Conservation (phyloP, 2,329 filamentous ascomycete species). For the Sclerotinia sclerotiorum region DNA sequence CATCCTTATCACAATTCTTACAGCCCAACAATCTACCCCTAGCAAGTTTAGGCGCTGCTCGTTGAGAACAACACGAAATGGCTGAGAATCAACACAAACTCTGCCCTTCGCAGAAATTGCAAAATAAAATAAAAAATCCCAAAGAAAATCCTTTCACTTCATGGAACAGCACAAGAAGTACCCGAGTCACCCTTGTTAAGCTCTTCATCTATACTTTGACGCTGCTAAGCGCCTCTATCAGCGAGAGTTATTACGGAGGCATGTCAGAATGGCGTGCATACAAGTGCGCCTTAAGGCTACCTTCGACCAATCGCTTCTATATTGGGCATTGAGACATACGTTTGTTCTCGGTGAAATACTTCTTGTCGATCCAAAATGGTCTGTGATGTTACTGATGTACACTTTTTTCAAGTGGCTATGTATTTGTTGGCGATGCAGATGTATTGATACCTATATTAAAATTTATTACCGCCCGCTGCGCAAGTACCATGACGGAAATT, state of each 20-base stretch:
- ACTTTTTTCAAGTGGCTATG: background rate
- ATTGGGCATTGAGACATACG: slow-evolving; percentile 11
- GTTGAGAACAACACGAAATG: background rate
- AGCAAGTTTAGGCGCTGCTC: slow-evolving; percentile 11
- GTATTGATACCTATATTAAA: slow-evolving; percentile 6
- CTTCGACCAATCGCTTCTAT: slow-evolving; percentile 12
- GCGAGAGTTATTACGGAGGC: background rate
- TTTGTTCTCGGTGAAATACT: background rate
- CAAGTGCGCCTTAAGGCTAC: background rate
- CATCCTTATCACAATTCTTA: background rate
- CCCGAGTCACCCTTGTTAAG: slow-evolving; percentile 4
- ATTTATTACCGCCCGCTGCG: background rate
- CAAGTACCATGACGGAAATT: slow-evolving; percentile 9
- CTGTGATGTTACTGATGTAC: background rate
- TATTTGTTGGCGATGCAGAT: slow-evolving; percentile 19
- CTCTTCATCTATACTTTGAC: slow-evolving; percentile 11
- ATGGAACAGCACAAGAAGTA: background rate
- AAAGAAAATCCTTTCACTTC: background rate
- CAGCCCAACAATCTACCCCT: slow-evolving; percentile 7
- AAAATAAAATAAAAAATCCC: background rate
- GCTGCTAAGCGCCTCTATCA: slow-evolving; percentile 17
- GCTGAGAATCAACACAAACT: background rate
- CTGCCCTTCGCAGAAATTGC: background rate
- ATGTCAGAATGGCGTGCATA: slow-evolving; percentile 3
- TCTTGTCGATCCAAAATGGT: background rate